Base-by-base conservation (phyloP, 768 basidiomycete species). In the Mrakia blollopis region DNA sequence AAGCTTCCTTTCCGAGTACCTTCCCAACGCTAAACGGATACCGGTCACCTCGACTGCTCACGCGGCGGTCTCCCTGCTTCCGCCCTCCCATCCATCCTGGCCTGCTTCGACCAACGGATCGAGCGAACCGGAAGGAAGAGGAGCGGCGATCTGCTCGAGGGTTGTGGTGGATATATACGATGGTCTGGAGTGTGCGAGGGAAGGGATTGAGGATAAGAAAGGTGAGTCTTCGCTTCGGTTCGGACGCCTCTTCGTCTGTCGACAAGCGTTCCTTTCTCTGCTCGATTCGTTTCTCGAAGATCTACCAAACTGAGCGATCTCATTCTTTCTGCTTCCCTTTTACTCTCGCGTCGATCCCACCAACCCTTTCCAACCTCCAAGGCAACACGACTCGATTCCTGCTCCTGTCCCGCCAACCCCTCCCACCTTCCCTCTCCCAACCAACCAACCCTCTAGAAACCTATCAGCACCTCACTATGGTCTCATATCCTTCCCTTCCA, bases 381-480 rank as follows among this genome's bases (percentile, higher is more conserved):
- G 72, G 72, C 57, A 73, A 73, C 60, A 73, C 72, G 35, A 73
- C 72, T 23, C 72, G 72, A 25, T 73, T 73, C 61, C 73, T 63
- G n/a, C 23, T 62, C 41, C 61, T 73, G 23, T 65, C 63, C 13
- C 37, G 2, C 21, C 11, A n/a, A 2, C 63, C 63, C 37, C 35
- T 68, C 39, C 37, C n/a, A 4, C 37, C 65, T 23, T 25, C n/a
- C 11, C 37, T 21, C 14, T 44, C 44, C 44, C 14, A 11, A 11
- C 65, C 25, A 10, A 2, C 5, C 16, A 14, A 35, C 35, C 65
- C 18, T 10, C 65, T 37, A 2, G 11, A 44, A 11, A 44, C 11
- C 3, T 44, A 44, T 13, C 44, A 44, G 44, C 63, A 68, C 65
- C 65, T 68, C 18, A 68, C 39, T 21, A 39, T 39, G 25, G 5